Evolutionary conservation across 331 rosid genomes (phyloP).

Genomic region (Quercus phellos): DNA sequence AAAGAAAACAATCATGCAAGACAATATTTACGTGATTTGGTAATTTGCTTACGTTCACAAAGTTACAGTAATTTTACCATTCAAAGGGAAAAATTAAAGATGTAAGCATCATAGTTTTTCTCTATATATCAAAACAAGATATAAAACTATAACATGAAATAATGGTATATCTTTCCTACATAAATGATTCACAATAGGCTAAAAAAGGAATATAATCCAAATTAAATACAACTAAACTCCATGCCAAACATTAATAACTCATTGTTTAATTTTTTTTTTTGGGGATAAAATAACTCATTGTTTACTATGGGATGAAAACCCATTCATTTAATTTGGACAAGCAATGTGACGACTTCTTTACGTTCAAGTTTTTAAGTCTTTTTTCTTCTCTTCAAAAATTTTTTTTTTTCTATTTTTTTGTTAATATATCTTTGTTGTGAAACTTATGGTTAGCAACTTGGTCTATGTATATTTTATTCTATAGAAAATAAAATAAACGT

Average conservation of each 20-base stretch:
- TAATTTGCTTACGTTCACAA: rapidly evolving
- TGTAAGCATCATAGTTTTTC: rapidly evolving
- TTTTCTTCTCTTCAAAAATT: background rate
- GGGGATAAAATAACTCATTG: background rate
- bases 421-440: background rate
- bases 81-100: rapidly evolving
- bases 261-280: too few relatives aligned
- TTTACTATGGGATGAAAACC: background rate
- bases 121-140: too few relatives aligned
- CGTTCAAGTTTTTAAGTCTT: too few relatives aligned
- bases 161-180: too few relatives aligned
- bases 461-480: background rate
- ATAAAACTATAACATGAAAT: too few relatives aligned
- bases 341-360: background rate
- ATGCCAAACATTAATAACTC: too few relatives aligned
- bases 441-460: background rate
- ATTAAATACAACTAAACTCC: too few relatives aligned
- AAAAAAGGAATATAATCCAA: rapidly evolving
- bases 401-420: background rate
- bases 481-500: too few relatives aligned
- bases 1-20: too few relatives aligned
- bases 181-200: too few relatives aligned
- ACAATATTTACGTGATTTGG: too few relatives aligned
- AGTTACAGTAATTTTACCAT: rapidly evolving
- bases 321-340: background rate